Percentiles rank a stretch among this genome's conserved stretches.
phyloP scores from a whole-genome alignment of 1,139 yeast genomes.

The Suzukiozyma palmioleophila region DNA sequence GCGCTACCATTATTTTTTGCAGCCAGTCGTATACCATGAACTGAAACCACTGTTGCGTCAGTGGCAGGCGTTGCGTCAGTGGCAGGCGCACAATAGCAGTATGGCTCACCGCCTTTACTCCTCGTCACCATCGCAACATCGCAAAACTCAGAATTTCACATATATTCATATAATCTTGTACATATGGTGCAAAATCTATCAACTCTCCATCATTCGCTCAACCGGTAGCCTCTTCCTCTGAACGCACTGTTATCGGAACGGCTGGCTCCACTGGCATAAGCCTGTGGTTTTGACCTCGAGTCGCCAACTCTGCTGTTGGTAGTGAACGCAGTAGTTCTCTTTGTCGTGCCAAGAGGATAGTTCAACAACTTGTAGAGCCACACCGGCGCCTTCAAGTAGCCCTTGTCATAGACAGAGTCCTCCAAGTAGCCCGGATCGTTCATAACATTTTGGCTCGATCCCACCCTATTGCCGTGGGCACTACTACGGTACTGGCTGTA shows the following conservation, averaged over 20 bases:
- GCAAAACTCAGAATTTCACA: too few relatives aligned
- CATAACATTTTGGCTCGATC: slow-evolving; percentile 16
- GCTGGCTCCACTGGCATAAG: not conserved
- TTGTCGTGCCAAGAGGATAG: slow-evolving; percentile 26
- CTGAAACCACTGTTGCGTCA: too few relatives aligned
- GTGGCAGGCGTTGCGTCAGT: too few relatives aligned
- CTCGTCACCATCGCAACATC: too few relatives aligned
- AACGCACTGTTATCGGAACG: slow-evolving; percentile 13
- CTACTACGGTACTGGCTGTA: slow-evolving; percentile 21
- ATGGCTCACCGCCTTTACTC: too few relatives aligned
- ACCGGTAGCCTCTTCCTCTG: slow-evolving; percentile 32
- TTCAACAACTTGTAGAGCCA: slow-evolving; percentile 30
- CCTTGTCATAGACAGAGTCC: slow-evolving; percentile 38
- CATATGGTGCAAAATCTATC: too few relatives aligned
- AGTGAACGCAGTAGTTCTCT: slow-evolving; percentile 29
- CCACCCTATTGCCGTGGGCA: slow-evolving; percentile 28
- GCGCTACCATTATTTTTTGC: too few relatives aligned
- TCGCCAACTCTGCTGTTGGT: not conserved
- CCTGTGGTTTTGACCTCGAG: not conserved
- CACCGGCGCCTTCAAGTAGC: slow-evolving; percentile 41
- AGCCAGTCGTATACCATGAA: too few relatives aligned
- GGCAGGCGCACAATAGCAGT: too few relatives aligned
- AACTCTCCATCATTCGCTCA: slow-evolving; percentile 19
- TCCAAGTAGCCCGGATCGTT: slow-evolving; percentile 19
- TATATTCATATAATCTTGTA: too few relatives aligned